phyloP scores from a whole-genome alignment of 2,329 filamentous ascomycete genomes.

The Periglandula ipomoeae region DNA sequence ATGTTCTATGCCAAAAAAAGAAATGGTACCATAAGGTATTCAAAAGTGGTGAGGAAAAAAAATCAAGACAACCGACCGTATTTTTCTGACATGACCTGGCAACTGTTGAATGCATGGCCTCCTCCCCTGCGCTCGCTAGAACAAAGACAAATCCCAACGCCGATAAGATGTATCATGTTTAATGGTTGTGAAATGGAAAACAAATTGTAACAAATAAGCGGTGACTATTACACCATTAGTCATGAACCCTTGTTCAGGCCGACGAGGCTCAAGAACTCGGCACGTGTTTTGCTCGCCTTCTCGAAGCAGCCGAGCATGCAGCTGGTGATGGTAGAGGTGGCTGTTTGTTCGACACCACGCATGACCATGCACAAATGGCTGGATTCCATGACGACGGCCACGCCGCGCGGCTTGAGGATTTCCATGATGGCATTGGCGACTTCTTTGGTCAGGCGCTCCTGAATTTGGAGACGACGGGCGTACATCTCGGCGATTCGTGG shows the following conservation, averaged over 20 bases:
- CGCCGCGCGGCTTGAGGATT: conserved; percentile 84
- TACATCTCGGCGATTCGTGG: conserved; percentile 97
- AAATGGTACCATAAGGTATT: conserved; percentile 1
- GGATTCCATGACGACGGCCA: conserved; percentile 95
- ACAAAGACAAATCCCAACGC: neutral
- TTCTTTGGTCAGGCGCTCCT: conserved; percentile 92
- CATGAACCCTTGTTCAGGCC: conserved; percentile 40
- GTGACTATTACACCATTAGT: too few relatives aligned
- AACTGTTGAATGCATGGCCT: conserved; percentile 22
- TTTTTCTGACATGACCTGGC: neutral
- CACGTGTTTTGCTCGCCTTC: conserved; percentile 82
- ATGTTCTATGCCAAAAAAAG: conserved; percentile 5
- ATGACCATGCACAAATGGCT: conserved; percentile 98
- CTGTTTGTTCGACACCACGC: conserved; percentile 93
- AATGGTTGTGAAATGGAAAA: conserved; percentile 4
- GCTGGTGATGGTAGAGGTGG: conserved; percentile 81
- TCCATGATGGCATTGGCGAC: conserved; percentile 91
- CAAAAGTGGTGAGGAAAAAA: neutral
- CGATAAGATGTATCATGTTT: neutral
- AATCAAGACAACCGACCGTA: neutral
- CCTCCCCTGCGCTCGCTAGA: neutral
- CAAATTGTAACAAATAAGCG: conserved; percentile 1
- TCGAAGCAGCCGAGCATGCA: conserved; percentile 97
- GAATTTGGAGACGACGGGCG: conserved; percentile 83
- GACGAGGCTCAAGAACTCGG: conserved; percentile 84